Conservation (phyloP, 768 basidiomycete genomes). For the Piloderma croceum region DNA sequence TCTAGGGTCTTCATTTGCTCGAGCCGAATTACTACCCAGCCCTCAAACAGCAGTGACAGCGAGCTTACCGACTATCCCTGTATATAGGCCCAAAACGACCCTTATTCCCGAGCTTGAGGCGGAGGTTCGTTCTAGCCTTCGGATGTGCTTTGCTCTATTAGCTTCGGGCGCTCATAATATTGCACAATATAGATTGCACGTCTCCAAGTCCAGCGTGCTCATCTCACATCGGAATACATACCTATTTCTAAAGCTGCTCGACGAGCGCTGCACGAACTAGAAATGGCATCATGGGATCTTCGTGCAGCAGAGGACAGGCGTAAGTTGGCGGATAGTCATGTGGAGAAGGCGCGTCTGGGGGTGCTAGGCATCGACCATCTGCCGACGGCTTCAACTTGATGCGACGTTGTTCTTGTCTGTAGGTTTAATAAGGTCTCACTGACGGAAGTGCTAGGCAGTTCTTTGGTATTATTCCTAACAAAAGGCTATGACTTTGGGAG, state of each 20-base stretch:
- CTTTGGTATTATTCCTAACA: too few species aligned
- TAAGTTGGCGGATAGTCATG: constrained; percentile 49
- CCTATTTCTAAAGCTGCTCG: constrained; percentile 35
- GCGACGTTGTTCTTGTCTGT: too few species aligned
- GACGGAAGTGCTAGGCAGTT: too few species aligned
- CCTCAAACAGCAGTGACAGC: background rate
- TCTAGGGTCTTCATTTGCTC: background rate
- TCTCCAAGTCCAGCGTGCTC: constrained; percentile 34
- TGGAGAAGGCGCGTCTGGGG: constrained; percentile 60
- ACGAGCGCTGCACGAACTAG: constrained; percentile 57
- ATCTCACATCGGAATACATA: constrained; percentile 35
- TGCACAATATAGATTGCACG: constrained; percentile 28
- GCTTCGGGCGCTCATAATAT: constrained; percentile 1
- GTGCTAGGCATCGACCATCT: constrained; percentile 50
- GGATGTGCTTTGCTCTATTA: background rate
- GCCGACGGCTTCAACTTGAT: too few species aligned
- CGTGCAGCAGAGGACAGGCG: constrained; percentile 54
- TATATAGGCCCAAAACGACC: constrained; percentile 21
- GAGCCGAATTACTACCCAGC: background rate
- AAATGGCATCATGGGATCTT: constrained; percentile 54
- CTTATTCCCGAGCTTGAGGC: constrained; percentile 21
- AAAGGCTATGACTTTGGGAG: constrained; percentile 51
- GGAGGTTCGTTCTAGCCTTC: constrained; percentile 4
- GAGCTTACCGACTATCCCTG: constrained; percentile 28
- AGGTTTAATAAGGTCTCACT: too few species aligned